Evolutionary conservation across 1,139 yeast species (phyloP).

Genomic region (Zhuliangozyma blackwelliae): DNA sequence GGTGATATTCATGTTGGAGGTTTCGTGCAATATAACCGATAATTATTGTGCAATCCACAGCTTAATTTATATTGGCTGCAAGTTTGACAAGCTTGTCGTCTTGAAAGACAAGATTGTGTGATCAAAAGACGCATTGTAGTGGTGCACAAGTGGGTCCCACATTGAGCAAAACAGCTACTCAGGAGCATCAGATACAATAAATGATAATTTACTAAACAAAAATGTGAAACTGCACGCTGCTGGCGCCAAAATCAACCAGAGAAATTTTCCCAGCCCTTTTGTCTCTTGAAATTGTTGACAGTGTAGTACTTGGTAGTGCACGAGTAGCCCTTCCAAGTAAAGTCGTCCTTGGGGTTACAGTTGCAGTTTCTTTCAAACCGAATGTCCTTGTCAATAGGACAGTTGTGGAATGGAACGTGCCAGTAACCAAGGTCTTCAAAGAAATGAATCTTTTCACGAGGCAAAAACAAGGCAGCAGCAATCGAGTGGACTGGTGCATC

Average conservation of each 20-base stretch:
- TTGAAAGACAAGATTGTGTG: no score
- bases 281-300: conserved; percentile 58
- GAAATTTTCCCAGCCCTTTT: conserved; percentile 72
- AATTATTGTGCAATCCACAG: no score
- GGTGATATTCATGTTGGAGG: no score
- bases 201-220: background rate
- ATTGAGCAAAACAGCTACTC: no score
- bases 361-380: conserved; percentile 57
- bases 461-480: conserved; percentile 74
- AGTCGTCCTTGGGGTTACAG: conserved; percentile 71
- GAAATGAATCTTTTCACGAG: conserved; percentile 64
- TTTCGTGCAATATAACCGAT: no score
- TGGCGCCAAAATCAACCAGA: conserved; percentile 16
- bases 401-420: conserved; percentile 74
- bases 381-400: conserved; percentile 62
- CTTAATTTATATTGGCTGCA: no score
- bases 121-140: no score
- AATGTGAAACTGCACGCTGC: conserved; percentile 1
- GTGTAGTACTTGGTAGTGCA: conserved; percentile 75
- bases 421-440: conserved; percentile 81
- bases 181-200: no score
- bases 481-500: conserved; percentile 90
- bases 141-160: no score
- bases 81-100: no score
- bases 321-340: conserved; percentile 83